Evolutionary conservation across 1,284 basidiomycete species (phyloP), one percentile per base, ranked within the genome.

Genomic region (Anthracocystis walkeri): DNA sequence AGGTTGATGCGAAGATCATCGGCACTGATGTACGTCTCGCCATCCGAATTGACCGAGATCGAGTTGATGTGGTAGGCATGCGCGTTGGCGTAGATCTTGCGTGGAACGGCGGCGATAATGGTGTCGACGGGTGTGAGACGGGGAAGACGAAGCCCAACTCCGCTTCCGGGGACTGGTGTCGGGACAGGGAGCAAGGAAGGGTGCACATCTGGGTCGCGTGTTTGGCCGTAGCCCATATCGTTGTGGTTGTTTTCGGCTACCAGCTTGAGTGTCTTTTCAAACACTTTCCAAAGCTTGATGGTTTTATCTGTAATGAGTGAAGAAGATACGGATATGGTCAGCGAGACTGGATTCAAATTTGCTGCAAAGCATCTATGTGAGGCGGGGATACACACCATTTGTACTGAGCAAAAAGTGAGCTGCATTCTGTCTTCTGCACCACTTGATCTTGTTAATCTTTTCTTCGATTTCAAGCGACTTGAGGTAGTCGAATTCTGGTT

Each of bases 391-490:
- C 80, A 48, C 60, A 82, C 80, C 82, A 85, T 99, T 99, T 46
- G 97, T 99, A 64, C 95, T 97, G 66, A 99, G 87, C 64, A 99
- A 87, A 87, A 99, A 98, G 87, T 99, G 97, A 50, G 97, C 95
- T 33, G 93, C 90, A 84, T 99, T 99, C 87, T 98, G 95, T 75
- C 97, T 90, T 88, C 92, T 95, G 89, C 95, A 98, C 97, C 97
- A 99, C 86, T 95, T 94, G 89, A 99, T 99, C 90, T 97, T 94
- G 89, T 99, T 99, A 89, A 99, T 99, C 91, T 99, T 99, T 89
- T 99, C 97, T 87, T 99, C 97, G 86, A 99, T 99, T 89, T 99
- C 97, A 79, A 99, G 89, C 33, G 94, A 97, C 89, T 99, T 99
- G 86, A 99, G 91, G 86, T 99, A 99, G 89, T 99, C 97, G 87